Evolutionary conservation across 192 early-diverging fungal genomes (phyloP).

Genomic region (Pilobolus umbonatus): DNA sequence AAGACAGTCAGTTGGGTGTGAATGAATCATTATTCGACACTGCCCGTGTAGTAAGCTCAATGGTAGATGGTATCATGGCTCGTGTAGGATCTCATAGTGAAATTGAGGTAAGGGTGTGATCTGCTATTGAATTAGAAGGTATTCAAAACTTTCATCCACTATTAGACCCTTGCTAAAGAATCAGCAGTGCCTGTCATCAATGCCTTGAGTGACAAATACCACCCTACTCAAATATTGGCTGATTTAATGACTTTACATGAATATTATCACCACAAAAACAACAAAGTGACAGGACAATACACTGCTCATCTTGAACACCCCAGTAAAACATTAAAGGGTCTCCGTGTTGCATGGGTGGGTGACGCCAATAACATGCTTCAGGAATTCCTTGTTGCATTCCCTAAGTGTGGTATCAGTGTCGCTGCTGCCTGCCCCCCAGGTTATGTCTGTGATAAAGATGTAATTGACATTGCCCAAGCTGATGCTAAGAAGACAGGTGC

Average conservation of each 20-base stretch:
- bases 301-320: constrained; percentile 47
- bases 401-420: constrained; percentile 81
- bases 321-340: constrained; percentile 52
- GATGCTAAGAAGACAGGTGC: constrained; percentile 55
- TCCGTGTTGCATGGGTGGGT: constrained; percentile 96
- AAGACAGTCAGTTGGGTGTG: constrained; percentile 96
- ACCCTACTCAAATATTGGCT: constrained; percentile 95
- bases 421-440: constrained; percentile 80
- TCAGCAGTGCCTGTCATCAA: constrained; percentile 94
- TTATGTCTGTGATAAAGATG: constrained; percentile 68
- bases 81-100: constrained; percentile 86
- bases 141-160: neutral
- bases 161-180: constrained; percentile 75
- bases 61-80: constrained; percentile 96
- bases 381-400: constrained; percentile 83
- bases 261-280: constrained; percentile 40
- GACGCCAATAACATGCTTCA: constrained; percentile 98
- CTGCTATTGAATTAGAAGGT: neutral
- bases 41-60: constrained; percentile 85
- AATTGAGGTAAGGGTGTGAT: constrained; percentile 57
- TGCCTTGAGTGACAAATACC: constrained; percentile 90
- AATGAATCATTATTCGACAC: constrained; percentile 93
- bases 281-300: constrained; percentile 23
- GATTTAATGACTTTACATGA: constrained; percentile 97
- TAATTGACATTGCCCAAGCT: constrained; percentile 61